Percentiles rank a stretch among this genome's conserved stretches.
Evolutionary conservation across 2,329 filamentous ascomycete species (phyloP).

Genomic region (Pseudogymnoascus sp.): DNA sequence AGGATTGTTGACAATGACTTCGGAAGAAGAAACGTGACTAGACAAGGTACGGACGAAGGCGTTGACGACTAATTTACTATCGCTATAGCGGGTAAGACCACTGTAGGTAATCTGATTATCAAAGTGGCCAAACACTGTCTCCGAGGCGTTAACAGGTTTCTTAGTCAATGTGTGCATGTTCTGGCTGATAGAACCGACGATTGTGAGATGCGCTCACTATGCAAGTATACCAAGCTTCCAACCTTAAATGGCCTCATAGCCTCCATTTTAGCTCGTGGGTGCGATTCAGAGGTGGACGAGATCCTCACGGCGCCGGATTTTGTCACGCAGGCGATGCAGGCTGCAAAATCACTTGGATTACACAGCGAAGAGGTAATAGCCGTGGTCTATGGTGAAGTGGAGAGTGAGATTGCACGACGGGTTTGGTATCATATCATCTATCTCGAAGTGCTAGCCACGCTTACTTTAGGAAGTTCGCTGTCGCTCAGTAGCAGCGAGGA

Average conservation of each 20-base stretch:
- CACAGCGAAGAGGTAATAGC: neutral
- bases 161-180: neutral
- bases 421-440: neutral
- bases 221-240: neutral
- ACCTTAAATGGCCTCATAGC: neutral
- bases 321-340: neutral
- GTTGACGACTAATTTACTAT: conserved; percentile 13
- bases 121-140: neutral
- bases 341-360: neutral
- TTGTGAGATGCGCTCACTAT: neutral
- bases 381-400: neutral
- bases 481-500: neutral
- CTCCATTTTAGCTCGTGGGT: neutral
- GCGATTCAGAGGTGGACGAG: neutral
- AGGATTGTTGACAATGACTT: conserved; percentile 21
- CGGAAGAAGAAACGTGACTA: conserved; percentile 12
- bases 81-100: conserved; percentile 11
- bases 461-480: neutral
- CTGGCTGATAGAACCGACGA: neutral
- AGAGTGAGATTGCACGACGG: neutral
- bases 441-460: neutral
- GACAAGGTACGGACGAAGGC: conserved; percentile 16
- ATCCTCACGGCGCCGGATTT: neutral
- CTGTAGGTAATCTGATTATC: neutral
- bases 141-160: neutral